These are phyloP conservation scores for Rhodotorula sp. DNA, from an alignment of 1,284 basidiomycete genomes.

Conservation along the genomic window DNA sequence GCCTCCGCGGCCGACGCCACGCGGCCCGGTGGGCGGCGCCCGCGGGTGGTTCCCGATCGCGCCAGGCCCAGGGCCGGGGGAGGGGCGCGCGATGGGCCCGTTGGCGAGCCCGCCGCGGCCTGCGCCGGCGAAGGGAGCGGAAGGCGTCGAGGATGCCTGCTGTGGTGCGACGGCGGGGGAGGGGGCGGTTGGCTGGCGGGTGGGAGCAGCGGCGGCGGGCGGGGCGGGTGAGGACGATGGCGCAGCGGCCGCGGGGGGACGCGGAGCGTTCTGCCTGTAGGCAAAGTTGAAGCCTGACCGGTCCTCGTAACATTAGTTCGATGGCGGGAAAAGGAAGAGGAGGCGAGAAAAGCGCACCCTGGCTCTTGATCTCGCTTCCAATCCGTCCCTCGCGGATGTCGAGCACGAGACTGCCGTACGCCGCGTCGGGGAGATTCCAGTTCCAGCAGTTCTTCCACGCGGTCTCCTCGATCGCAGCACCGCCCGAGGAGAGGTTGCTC, in stretches of 20 bases:
- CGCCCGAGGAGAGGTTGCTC: conserved; percentile 58
- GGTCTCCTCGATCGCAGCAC: conserved; percentile 65
- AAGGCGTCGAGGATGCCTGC: not conserved
- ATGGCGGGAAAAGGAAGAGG: conserved; percentile 4
- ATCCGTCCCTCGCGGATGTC: conserved; percentile 89
- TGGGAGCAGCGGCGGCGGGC: conserved; percentile 11
- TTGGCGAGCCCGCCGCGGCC: not conserved
- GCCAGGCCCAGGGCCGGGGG: not conserved
- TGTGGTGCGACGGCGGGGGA: too few species aligned
- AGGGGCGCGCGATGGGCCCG: not conserved
- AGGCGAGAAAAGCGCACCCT: conserved; percentile 61
- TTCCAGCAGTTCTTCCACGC: conserved; percentile 99
- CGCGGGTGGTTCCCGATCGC: conserved; percentile 14
- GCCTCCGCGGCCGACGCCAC: conserved; percentile 11
- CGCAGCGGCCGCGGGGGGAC: conserved; percentile 6
- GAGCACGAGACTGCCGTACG: conserved; percentile 82
- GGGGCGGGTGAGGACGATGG: not conserved
- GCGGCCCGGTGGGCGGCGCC: conserved; percentile 1
- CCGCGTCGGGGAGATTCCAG: conserved; percentile 78
- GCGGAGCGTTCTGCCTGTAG: conserved; percentile 62
- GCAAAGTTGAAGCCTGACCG: conserved; percentile 88
- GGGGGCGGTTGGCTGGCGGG: conserved; percentile 1
- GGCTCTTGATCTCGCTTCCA: conserved; percentile 85
- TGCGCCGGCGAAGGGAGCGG: not conserved
- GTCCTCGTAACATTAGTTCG: too few species aligned